phyloP scores from a whole-genome alignment of 176 grass and related monocot species.

The Cocos nucifera region DNA sequence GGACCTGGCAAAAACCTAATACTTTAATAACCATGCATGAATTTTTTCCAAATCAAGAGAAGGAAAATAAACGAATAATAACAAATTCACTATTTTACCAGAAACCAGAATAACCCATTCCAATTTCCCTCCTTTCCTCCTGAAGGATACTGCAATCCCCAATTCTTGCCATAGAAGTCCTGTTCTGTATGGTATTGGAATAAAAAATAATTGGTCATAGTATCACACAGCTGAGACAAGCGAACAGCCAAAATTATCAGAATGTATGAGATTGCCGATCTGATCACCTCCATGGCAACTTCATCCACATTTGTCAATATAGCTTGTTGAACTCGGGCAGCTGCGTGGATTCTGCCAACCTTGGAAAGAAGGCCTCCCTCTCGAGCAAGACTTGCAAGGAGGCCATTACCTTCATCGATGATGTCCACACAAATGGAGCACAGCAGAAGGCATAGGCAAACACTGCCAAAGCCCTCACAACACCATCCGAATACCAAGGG shows the following conservation, averaged over 20 bases:
- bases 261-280: constrained; percentile 32
- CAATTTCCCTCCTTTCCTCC: constrained; percentile 7
- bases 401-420: constrained; percentile 42
- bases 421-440: constrained; percentile 58
- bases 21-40: too few species aligned
- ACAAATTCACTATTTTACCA: constrained; percentile 1
- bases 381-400: constrained; percentile 59
- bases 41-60: background rate
- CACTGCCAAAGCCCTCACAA: constrained; percentile 51
- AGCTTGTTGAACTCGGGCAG: constrained; percentile 79
- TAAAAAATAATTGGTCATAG: constrained; percentile 24
- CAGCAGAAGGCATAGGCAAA: constrained; percentile 55
- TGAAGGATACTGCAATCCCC: constrained; percentile 15
- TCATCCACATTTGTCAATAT: constrained; percentile 25
- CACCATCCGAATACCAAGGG: constrained; percentile 85
- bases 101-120: background rate
- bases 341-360: constrained; percentile 53
- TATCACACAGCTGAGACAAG: constrained; percentile 14
- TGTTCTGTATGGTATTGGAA: constrained; percentile 24
- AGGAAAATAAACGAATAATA: constrained; percentile 25
- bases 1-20: too few species aligned
- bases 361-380: constrained; percentile 66
- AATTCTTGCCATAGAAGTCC: constrained; percentile 5
- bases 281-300: constrained; percentile 15
- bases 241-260: constrained; percentile 26